Conservation (phyloP, 75 land plant genomes). For the Cupressus sempervirens region DNA sequence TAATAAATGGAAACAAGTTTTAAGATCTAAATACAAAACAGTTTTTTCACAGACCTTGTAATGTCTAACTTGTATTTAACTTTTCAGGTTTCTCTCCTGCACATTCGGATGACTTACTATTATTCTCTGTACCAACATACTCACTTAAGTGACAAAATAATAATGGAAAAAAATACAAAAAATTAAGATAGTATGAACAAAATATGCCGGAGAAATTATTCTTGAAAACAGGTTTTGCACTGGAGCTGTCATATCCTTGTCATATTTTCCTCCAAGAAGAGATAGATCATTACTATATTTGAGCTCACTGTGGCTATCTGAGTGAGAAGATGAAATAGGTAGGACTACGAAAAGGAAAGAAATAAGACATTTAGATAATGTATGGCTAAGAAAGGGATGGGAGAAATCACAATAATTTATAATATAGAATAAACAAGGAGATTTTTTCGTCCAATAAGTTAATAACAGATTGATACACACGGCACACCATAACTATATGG, state of each 20-base stretch:
- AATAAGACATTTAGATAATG: neutral
- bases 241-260: neutral
- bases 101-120: slow-evolving; percentile 27
- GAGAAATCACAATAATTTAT: neutral
- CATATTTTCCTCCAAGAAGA: neutral
- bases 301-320: neutral
- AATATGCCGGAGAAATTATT: neutral
- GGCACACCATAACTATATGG: neutral
- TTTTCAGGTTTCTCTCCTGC: slow-evolving; percentile 25
- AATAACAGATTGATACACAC: neutral
- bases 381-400: neutral
- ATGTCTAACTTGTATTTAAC: slow-evolving; percentile 14
- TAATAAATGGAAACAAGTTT: neutral
- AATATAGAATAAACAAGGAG: neutral
- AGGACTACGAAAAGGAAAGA: neutral
- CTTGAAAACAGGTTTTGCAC: neutral
- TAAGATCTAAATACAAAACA: neutral
- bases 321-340: neutral
- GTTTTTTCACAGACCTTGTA: slow-evolving; percentile 6
- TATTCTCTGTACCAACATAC: slow-evolving; percentile 19
- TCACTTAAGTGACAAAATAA: neutral
- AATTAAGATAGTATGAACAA: neutral
- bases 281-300: neutral
- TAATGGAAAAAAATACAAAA: neutral
- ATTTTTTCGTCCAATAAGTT: neutral